Conservation (phyloP, 225 moss, liverwort and hornwort species). For the Pleurozium schreberi region DNA sequence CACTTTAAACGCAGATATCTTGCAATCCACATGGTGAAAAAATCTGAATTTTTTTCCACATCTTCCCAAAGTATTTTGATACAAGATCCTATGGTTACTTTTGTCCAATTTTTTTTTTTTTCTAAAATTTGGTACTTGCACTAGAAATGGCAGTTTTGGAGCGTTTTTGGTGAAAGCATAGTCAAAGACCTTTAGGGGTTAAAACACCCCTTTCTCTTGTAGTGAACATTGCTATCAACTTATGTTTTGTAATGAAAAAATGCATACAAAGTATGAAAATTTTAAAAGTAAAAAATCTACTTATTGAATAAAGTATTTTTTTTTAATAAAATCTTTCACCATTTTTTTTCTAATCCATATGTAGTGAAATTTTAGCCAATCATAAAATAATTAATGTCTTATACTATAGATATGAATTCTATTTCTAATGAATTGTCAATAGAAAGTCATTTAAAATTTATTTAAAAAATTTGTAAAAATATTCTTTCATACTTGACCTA, state of each 20-base stretch:
- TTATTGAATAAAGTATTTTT: not conserved
- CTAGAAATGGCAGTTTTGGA: too few species aligned
- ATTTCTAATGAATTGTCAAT: not conserved
- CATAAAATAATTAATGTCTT: not conserved
- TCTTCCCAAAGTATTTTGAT: too few species aligned
- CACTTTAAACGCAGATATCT: too few species aligned
- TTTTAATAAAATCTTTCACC: not conserved
- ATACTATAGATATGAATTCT: not conserved
- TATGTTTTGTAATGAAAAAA: not conserved
- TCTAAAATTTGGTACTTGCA: too few species aligned
- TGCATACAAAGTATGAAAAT: not conserved
- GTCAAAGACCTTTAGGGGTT: too few species aligned
- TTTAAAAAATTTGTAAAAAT: not conserved
- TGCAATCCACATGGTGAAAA: too few species aligned
- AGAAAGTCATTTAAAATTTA: not conserved
- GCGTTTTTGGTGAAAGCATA: too few species aligned
- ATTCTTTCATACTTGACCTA: not conserved
- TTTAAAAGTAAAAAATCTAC: not conserved
- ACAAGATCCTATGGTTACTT: too few species aligned
- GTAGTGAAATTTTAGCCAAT: not conserved
- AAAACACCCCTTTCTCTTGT: too few species aligned
- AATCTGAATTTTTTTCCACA: too few species aligned
- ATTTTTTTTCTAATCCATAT: not conserved
- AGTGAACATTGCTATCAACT: too few species aligned
- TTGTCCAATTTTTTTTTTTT: too few species aligned